Percentiles rank a stretch among this genome's conserved stretches.
phyloP scores from a whole-genome alignment of 768 basidiomycete species.

The Auriscalpium microsporum region DNA sequence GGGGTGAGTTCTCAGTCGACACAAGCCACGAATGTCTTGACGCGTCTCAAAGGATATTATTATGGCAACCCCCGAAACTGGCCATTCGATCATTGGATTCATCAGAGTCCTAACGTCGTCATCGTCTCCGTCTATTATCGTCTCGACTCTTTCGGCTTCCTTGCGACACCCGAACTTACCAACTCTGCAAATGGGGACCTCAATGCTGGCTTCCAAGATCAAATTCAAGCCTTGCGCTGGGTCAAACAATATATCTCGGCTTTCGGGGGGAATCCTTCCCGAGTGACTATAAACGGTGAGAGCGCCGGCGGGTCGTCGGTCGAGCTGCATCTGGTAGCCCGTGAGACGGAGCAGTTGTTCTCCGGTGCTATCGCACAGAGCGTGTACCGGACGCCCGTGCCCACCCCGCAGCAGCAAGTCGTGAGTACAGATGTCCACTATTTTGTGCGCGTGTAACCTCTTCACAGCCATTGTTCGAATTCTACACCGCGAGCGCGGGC shows the following conservation, averaged over 20 bases:
- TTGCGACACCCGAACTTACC: constrained; percentile 39
- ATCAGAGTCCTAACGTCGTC: constrained; percentile 54
- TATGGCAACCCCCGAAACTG: constrained; percentile 56
- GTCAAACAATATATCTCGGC: constrained; percentile 28
- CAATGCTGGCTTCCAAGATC: constrained; percentile 50
- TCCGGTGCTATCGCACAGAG: constrained; percentile 54
- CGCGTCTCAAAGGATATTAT: constrained; percentile 33
- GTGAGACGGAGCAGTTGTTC: constrained; percentile 34
- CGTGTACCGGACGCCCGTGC: constrained; percentile 43
- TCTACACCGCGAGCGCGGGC: constrained; percentile 40
- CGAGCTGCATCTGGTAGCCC: constrained; percentile 49
- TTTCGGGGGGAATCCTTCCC: constrained; percentile 32
- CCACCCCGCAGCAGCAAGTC: constrained; percentile 42
- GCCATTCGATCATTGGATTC: constrained; percentile 60
- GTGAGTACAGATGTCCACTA: constrained; percentile 24
- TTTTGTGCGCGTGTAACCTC: neutral
- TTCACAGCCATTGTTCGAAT: constrained; percentile 42
- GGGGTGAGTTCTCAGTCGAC: constrained; percentile 21
- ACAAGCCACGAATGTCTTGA: neutral
- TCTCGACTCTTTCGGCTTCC: constrained; percentile 56
- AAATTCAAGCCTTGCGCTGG: constrained; percentile 34
- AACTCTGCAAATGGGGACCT: constrained; percentile 34
- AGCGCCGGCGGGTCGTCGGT: constrained; percentile 51
- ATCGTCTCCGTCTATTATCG: constrained; percentile 63
- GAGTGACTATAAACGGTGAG: constrained; percentile 48